Conservation (phyloP, 352 stramenopile species). For the Phytophthora megakarya region DNA sequence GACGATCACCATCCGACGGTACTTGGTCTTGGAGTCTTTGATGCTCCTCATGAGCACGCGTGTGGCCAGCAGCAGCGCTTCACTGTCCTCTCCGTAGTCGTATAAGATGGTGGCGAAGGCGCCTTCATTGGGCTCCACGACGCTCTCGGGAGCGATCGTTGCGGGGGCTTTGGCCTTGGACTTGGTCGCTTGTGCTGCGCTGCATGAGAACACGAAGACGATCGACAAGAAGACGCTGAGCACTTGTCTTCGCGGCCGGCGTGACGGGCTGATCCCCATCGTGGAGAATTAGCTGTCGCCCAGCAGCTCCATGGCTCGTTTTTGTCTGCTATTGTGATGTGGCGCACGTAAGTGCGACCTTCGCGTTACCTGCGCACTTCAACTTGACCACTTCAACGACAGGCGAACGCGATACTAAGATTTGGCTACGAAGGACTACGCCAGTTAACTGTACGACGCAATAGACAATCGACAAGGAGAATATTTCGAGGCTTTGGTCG, state of each 20-base stretch:
- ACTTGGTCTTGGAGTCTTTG: conserved; percentile 68
- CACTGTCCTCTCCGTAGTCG: conserved; percentile 64
- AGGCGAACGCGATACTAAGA: background rate
- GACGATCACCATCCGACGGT: conserved; percentile 72
- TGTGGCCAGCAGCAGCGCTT: conserved; percentile 62
- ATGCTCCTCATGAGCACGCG: conserved; percentile 75
- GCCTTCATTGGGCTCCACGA: conserved; percentile 42
- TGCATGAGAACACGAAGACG: conserved; percentile 4
- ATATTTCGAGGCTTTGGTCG: background rate
- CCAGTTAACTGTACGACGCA: too few relatives aligned
- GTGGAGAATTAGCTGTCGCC: conserved; percentile 18
- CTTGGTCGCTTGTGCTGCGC: background rate
- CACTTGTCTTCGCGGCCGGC: conserved; percentile 1
- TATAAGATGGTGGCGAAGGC: conserved; percentile 78
- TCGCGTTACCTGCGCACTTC: conserved; percentile 11
- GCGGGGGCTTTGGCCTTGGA: conserved; percentile 3
- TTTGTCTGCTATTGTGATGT: conserved; percentile 12
- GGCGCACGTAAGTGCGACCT: conserved; percentile 13
- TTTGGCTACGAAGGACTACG: background rate
- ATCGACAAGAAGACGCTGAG: conserved; percentile 5
- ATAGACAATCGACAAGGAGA: background rate
- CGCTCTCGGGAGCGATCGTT: conserved; percentile 21
- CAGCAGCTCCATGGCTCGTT: conserved; percentile 10
- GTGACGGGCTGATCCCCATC: conserved; percentile 32
- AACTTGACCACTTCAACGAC: conserved; percentile 6